Percentiles rank a stretch among this genome's conserved stretches.
Conservation (phyloP, 495 filamentous ascomycete genomes). For the Podospora conica region DNA sequence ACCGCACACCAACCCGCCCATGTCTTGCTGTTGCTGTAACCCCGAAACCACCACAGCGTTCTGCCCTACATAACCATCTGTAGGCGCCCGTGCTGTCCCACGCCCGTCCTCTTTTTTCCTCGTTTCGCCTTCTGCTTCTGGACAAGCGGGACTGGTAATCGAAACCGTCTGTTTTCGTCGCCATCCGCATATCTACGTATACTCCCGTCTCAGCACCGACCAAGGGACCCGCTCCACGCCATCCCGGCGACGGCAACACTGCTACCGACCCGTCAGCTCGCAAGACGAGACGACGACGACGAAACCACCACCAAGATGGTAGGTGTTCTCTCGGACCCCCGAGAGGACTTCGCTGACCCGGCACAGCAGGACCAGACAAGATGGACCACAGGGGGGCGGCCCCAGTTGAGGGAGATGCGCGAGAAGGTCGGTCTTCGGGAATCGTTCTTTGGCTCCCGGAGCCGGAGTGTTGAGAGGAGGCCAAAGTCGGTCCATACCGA, state of each 20-base stretch:
- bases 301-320: slow-evolving; percentile 21
- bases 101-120: slow-evolving; percentile 28
- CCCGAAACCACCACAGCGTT: slow-evolving; percentile 13
- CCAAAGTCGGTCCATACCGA: slow-evolving; percentile 63
- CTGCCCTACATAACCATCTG: slow-evolving; percentile 39
- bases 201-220: slow-evolving; percentile 6
- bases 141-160: slow-evolving; percentile 13
- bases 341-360: slow-evolving; percentile 13
- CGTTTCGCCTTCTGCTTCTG: slow-evolving; percentile 27
- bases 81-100: slow-evolving; percentile 34
- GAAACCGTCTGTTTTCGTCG: slow-evolving; percentile 12
- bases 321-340: background rate
- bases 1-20: slow-evolving; percentile 22
- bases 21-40: slow-evolving; percentile 14
- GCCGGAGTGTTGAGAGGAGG: slow-evolving; percentile 33
- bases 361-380: slow-evolving; percentile 21
- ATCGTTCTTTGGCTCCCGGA: slow-evolving; percentile 35
- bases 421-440: slow-evolving; percentile 40
- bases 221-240: background rate
- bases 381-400: slow-evolving; percentile 14
- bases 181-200: slow-evolving; percentile 13
- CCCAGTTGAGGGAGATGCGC: slow-evolving; percentile 38
- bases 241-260: slow-evolving; percentile 4
- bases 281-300: background rate
- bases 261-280: background rate